Conservation (phyloP, 164 flowering plant species). For the Vitis cinerea region DNA sequence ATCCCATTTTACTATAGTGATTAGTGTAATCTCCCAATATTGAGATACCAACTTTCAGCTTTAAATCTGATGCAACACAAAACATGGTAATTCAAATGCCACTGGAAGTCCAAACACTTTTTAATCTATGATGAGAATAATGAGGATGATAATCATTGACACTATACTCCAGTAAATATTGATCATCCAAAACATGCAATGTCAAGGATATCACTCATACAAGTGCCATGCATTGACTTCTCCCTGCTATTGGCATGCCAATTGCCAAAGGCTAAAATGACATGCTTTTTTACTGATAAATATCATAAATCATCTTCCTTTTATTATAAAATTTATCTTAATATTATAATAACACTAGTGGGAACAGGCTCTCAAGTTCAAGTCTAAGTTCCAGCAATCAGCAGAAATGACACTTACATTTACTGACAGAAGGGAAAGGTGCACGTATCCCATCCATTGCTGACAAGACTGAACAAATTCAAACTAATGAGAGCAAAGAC, state of each 20-base stretch:
- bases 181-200: neutral
- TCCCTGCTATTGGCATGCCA: too few relatives aligned
- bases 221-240: too few relatives aligned
- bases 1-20: too few relatives aligned
- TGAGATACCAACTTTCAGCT: neutral
- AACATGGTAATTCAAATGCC: neutral
- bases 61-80: neutral
- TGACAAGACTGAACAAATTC: slow-evolving; percentile 56
- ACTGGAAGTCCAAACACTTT: neutral
- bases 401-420: slow-evolving; percentile 45
- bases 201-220: neutral
- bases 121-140: too few relatives aligned
- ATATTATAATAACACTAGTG: too few relatives aligned
- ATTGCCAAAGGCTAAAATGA: neutral
- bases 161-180: neutral
- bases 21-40: neutral
- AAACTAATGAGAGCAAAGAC: neutral
- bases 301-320: too few relatives aligned
- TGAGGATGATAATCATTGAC: too few relatives aligned
- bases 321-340: too few relatives aligned
- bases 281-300: too few relatives aligned
- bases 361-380: neutral
- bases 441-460: slow-evolving; percentile 78
- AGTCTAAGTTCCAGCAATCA: neutral
- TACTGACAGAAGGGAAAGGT: slow-evolving; percentile 66